These are phyloP conservation scores for Globomyces pollinis-pini DNA, from an alignment of 192 early-diverging fungal species.

Conservation along the genomic window DNA sequence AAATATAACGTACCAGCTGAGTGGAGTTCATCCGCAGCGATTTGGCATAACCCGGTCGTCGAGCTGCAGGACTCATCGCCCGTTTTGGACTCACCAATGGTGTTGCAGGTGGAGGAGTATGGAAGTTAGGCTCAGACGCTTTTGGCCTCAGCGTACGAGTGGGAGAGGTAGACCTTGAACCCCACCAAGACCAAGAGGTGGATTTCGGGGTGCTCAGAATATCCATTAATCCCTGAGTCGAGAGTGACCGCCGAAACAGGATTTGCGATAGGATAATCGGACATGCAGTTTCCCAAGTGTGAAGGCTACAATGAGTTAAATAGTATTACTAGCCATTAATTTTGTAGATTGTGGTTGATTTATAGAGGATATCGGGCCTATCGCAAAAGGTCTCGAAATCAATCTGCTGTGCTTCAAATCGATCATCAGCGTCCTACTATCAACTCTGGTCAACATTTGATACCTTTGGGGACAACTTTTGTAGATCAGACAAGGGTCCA, in stretches of 20 bases:
- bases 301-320: conserved; percentile 43
- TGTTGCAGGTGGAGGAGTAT: conserved; percentile 1
- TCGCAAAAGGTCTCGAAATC: conserved; percentile 47
- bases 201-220: conserved; percentile 8
- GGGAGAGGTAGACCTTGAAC: neutral
- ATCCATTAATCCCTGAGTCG: conserved; percentile 16
- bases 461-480: neutral
- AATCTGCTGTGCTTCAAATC: conserved; percentile 45
- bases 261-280: conserved; percentile 53
- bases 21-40: conserved; percentile 84
- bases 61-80: neutral
- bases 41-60: conserved; percentile 61
- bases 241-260: conserved; percentile 49
- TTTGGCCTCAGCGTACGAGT: conserved; percentile 4
- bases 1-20: conserved; percentile 59
- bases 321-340: conserved; percentile 41
- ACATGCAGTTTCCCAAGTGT: conserved; percentile 49
- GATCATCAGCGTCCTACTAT: conserved; percentile 21
- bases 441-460: too few relatives aligned
- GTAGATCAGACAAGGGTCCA: conserved; percentile 6
- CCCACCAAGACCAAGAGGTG: conserved; percentile 3
- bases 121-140: neutral
- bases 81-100: conserved; percentile 4
- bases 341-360: conserved; percentile 45
- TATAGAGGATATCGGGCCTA: conserved; percentile 44